Conservation (phyloP, 2,329 filamentous ascomycete genomes). For the Trichoderma citrinoviride region DNA sequence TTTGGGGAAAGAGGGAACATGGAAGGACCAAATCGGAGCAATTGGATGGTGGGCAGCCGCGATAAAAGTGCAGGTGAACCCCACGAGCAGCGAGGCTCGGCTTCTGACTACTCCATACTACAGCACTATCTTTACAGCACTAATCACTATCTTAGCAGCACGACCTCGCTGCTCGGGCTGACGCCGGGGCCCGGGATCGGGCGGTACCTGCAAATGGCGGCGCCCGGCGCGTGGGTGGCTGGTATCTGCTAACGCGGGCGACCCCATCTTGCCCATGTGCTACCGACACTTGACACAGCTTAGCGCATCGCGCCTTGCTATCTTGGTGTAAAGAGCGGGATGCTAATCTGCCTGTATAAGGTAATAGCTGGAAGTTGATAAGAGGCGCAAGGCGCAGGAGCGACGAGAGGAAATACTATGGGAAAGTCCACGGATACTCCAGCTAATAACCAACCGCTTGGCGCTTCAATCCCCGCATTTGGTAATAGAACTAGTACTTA, state of each 20-base stretch:
- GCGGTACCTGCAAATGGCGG: conserved; percentile 1
- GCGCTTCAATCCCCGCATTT: no score
- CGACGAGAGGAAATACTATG: no score
- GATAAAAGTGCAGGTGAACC: background rate
- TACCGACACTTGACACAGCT: background rate
- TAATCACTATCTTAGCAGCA: background rate
- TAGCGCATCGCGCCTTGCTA: background rate
- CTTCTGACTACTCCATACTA: background rate
- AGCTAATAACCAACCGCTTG: no score
- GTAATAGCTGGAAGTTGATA: conserved; percentile 12
- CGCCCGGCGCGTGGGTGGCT: background rate
- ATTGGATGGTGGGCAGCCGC: conserved; percentile 9
- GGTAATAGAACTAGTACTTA: no score
- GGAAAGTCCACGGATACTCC: no score
- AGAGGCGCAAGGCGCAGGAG: background rate
- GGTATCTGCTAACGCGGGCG: conserved; percentile 3
- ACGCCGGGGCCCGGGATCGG: background rate
- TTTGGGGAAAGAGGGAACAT: background rate
- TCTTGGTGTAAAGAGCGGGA: background rate
- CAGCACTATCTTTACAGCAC: background rate
- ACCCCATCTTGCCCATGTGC: background rate
- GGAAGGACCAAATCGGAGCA: no score
- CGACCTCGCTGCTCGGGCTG: background rate
- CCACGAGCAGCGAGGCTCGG: conserved; percentile 15
- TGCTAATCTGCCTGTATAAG: background rate